Evolutionary conservation across 345 rosid genomes (phyloP), one percentile per base, ranked within the genome.

Genomic region (Xanthoceras sorbifolium): DNA sequence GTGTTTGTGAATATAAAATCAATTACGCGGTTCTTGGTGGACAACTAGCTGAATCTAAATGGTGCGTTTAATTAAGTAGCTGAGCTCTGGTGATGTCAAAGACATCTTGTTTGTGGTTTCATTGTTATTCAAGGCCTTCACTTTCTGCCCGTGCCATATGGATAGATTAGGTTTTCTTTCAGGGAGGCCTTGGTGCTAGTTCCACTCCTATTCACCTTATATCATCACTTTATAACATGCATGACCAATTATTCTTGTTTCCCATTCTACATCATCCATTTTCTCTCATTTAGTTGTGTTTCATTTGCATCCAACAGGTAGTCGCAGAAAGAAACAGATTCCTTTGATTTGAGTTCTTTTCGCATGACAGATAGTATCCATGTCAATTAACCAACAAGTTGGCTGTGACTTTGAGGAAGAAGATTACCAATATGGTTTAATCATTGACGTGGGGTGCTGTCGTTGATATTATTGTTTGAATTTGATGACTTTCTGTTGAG

Each of bases 271-370:
- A 42, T 17, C 44, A 64, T 50, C 63, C 32, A 0, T 15, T 6
- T 48, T 63, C 2, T 46, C 26, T 64, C 26, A 50, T 74, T 23
- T 64, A 22, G 70, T 34, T 44, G 20, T 28, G 34, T 32, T 15
- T 28, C 31, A 44, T 42, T 64, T 74, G 32, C 18, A 31, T 75
- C 65, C 57, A 23, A 65, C 85, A 84, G 87, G 76, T 36, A 48
- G 14, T 20, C 76, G 78, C 31, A 78, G 85, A 75, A 84, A 71
- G 83, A 80, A 84, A 70, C 57, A 14, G 5, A 73, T 31, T 20
- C 63, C 63, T 9, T 73, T 73, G n/a, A 17, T 18, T 66, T 65
- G 76, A 78, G n/a, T 48, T 62, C 34, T 28, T 40, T 0, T 1
- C 1, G 40, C 40, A 2, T 60, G 38, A 9, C 38, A n/a, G 9